These are phyloP conservation scores for Pestalotiopsis sp. DNA, from an alignment of 2,329 filamentous ascomycete species.

Conservation along the genomic window DNA sequence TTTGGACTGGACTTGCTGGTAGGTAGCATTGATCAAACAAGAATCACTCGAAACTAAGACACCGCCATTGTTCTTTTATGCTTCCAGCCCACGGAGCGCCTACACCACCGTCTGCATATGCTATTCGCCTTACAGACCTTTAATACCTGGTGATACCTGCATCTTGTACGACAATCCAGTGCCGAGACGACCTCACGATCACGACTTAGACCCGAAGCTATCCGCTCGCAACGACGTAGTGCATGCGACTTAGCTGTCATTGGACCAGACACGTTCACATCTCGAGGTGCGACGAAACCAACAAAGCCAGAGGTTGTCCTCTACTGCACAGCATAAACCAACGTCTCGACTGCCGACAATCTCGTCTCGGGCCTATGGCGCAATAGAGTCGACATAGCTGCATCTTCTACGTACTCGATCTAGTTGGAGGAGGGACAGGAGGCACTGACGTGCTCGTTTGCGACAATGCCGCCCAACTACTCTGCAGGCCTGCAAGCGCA, in stretches of 20 bases:
- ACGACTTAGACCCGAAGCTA: background rate
- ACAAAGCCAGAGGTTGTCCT: background rate
- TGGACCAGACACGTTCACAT: background rate
- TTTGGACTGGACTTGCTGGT: too few relatives aligned
- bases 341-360: background rate
- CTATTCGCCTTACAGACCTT: background rate
- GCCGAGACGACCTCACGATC: background rate
- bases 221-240: background rate
- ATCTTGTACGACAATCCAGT: background rate
- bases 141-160: background rate
- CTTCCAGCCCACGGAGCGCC: background rate
- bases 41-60: background rate
- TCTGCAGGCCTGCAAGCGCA: constrained; percentile 45
- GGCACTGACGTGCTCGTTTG: background rate
- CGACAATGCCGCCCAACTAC: constrained; percentile 44
- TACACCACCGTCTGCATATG: too few relatives aligned
- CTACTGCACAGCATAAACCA: background rate
- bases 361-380: background rate
- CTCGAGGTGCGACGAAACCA: background rate
- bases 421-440: background rate
- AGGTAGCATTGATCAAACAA: background rate
- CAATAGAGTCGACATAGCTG: background rate
- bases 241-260: background rate
- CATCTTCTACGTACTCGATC: background rate
- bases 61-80: background rate